These are phyloP conservation scores for Pleurotus pulmonarius DNA, from an alignment of 768 basidiomycete genomes.

Conservation along the genomic window DNA sequence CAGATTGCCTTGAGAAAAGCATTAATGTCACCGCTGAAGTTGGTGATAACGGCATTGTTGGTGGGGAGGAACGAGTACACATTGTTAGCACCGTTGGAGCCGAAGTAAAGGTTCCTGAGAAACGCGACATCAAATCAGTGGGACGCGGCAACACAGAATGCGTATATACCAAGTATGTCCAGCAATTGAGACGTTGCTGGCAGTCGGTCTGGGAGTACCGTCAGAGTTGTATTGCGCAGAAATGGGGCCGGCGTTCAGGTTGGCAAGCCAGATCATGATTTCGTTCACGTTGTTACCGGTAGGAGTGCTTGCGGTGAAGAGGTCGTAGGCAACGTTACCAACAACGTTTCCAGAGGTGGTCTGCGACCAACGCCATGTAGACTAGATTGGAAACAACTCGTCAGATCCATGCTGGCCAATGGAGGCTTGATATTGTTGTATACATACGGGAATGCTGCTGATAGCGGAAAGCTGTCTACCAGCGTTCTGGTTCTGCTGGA, in stretches of 20 bases:
- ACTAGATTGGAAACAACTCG: conserved; percentile 22
- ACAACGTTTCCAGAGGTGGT: conserved; percentile 35
- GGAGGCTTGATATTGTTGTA: background rate
- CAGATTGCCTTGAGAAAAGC: conserved; percentile 42
- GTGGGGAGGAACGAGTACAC: conserved; percentile 48
- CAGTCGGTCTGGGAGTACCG: conserved; percentile 45
- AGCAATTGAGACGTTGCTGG: conserved; percentile 39
- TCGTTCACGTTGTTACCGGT: conserved; percentile 46
- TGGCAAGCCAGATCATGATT: conserved; percentile 68
- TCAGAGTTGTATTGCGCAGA: conserved; percentile 40
- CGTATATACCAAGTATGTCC: conserved; percentile 45
- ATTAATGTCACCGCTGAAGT: conserved; percentile 53
- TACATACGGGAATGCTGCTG: conserved; percentile 49
- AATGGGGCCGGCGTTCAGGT: conserved; percentile 56
- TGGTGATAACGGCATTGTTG: conserved; percentile 30
- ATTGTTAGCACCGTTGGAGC: conserved; percentile 48
- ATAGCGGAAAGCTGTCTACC: conserved; percentile 54
- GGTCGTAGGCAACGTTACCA: conserved; percentile 57
- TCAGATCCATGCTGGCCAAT: too few relatives aligned
- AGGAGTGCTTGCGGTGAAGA: conserved; percentile 53
- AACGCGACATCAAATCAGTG: background rate
- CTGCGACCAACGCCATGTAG: conserved; percentile 57
- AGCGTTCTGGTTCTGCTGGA: conserved; percentile 45
- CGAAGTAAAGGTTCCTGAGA: conserved; percentile 50
- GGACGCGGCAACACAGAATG: background rate